Conservation (phyloP, 345 rosid species). For the Aegle marmelos region DNA sequence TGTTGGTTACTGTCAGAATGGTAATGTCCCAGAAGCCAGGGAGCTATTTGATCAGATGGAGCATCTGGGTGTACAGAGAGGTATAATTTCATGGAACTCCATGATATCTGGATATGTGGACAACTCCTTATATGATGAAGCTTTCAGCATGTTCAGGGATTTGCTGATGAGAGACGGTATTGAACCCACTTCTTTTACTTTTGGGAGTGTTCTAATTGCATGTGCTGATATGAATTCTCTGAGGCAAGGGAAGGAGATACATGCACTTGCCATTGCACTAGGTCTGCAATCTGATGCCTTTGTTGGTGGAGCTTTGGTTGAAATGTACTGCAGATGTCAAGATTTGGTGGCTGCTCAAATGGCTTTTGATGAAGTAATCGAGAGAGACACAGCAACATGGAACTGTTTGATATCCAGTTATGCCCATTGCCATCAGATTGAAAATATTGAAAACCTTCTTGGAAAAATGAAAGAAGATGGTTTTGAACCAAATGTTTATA, state of each 20-base stretch:
- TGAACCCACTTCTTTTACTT: constrained; percentile 49
- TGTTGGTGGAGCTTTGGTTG: constrained; percentile 61
- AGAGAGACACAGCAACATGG: constrained; percentile 46
- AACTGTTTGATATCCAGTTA: constrained; percentile 57
- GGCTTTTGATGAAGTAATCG: constrained; percentile 42
- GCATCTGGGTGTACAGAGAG: constrained; percentile 35
- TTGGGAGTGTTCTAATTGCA: constrained; percentile 58
- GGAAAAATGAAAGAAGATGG: constrained; percentile 48
- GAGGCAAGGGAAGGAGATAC: constrained; percentile 44
- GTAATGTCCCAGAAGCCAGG: constrained; percentile 44
- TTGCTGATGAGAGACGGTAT: constrained; percentile 37
- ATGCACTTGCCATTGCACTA: constrained; percentile 36
- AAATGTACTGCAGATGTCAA: constrained; percentile 49
- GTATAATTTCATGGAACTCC: constrained; percentile 56
- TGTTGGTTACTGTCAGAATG: constrained; percentile 54
- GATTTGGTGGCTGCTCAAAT: constrained; percentile 29
- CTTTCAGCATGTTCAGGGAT: constrained; percentile 34
- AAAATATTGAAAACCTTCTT: constrained; percentile 29
- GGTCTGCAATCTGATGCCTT: constrained; percentile 53
- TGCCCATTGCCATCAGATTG: constrained; percentile 40
- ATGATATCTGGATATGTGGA: constrained; percentile 57
- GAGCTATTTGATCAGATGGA: constrained; percentile 44
- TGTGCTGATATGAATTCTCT: constrained; percentile 45
- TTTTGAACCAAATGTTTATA: constrained; percentile 47
- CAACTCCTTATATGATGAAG: constrained; percentile 40